phyloP scores from a whole-genome alignment of 176 grass and related monocot species.

The Avena atlantica region DNA sequence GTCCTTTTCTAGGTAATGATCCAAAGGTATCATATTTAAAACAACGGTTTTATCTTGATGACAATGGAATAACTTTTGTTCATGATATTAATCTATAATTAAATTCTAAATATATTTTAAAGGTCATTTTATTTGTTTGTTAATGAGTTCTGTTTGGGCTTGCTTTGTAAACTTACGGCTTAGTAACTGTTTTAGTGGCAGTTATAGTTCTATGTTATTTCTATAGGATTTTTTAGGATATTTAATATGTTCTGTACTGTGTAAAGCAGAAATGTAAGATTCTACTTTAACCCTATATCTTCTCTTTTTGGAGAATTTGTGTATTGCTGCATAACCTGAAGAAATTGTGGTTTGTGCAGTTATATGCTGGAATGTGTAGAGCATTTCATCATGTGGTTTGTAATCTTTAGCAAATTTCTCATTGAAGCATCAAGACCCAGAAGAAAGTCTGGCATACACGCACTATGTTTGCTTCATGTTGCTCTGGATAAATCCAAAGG shows the following conservation, averaged over 20 bases:
- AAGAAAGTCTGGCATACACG: slow-evolving; percentile 95
- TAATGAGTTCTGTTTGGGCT: too few species aligned
- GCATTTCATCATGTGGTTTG: slow-evolving; percentile 25
- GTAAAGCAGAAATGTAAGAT: not conserved
- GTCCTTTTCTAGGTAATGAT: slow-evolving; percentile 69
- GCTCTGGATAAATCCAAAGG: slow-evolving; percentile 88
- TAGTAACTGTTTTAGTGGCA: too few species aligned
- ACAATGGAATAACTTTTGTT: too few species aligned
- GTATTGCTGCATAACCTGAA: slow-evolving; percentile 27
- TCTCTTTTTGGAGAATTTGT: not conserved
- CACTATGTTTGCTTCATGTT: slow-evolving; percentile 84
- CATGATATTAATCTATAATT: too few species aligned
- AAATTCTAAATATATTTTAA: too few species aligned
- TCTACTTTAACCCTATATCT: not conserved
- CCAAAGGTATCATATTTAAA: slow-evolving; percentile 54
- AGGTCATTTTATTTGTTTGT: too few species aligned
- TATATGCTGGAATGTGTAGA: slow-evolving; percentile 78
- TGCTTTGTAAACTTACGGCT: too few species aligned
- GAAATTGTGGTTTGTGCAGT: slow-evolving; percentile 49
- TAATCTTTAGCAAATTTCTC: slow-evolving; percentile 55
- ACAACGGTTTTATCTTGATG: too few species aligned
- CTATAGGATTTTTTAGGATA: not conserved
- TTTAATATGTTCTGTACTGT: not conserved
- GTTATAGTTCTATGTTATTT: too few species aligned
- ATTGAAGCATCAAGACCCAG: slow-evolving; percentile 94